A percentile compares a stretch with the other conserved stretches of the same genome.
These are phyloP conservation scores for Diaporthe sp. DNA, from an alignment of 2,329 filamentous ascomycete genomes.

Conservation along the genomic window DNA sequence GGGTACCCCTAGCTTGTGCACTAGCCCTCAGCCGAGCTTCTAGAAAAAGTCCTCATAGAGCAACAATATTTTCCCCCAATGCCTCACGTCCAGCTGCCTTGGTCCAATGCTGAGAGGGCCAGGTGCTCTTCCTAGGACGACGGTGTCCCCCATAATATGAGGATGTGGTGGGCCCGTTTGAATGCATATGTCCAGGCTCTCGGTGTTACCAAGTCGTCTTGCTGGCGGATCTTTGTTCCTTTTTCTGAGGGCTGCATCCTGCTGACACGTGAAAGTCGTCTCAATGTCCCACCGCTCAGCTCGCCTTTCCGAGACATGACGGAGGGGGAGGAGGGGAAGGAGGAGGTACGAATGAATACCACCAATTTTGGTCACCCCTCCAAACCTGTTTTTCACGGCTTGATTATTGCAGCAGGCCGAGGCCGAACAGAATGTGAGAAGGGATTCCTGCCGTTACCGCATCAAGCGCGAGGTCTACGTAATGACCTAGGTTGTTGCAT, in stretches of 20 bases:
- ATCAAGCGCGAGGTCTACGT: neutral
- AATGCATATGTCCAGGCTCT: no score
- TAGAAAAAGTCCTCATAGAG: constrained; percentile 18
- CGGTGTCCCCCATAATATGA: neutral
- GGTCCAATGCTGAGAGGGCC: neutral
- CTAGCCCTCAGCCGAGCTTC: constrained; percentile 17
- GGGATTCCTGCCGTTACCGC: neutral
- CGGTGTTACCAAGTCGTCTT: neutral
- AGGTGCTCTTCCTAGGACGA: neutral
- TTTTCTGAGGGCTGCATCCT: neutral
- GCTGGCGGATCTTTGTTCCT: neutral
- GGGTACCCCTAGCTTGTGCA: constrained; percentile 20
- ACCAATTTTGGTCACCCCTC: neutral
- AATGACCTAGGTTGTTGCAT: neutral
- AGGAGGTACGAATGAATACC: constrained; percentile 3
- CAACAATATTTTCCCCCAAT: neutral
- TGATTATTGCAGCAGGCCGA: neutral
- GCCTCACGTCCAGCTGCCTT: neutral
- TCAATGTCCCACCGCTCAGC: neutral
- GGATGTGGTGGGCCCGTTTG: no score
- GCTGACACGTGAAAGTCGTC: constrained; percentile 28
- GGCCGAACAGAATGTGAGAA: neutral
- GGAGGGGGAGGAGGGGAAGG: neutral
- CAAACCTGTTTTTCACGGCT: neutral
- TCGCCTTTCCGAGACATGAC: neutral